A percentile compares a stretch with the other conserved stretches of the same genome.
These are phyloP conservation scores for Sugiyamaella pinicola DNA, from an alignment of 1,139 yeast genomes.

Conservation along the genomic window DNA sequence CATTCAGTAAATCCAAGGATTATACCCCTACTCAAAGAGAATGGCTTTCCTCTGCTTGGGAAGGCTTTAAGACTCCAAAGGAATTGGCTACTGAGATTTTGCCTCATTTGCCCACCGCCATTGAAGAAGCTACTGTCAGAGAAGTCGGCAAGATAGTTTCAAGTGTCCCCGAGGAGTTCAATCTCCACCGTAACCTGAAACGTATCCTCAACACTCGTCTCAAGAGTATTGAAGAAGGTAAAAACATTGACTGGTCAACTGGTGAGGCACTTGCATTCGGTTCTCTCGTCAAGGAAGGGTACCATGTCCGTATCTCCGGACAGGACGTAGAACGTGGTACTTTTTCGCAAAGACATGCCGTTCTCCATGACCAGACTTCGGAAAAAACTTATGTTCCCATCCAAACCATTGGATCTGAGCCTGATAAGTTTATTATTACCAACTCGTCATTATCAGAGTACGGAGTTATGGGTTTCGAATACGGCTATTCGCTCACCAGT, in stretches of 20 bases:
- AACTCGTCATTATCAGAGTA: constrained; percentile 98
- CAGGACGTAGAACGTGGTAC: constrained; percentile 99
- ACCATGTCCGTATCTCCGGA: constrained; percentile 96
- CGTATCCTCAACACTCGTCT: constrained; percentile 87
- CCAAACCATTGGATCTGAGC: constrained; percentile 73
- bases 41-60: constrained; percentile 99
- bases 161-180: constrained; percentile 82
- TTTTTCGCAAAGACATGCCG: constrained; percentile 99
- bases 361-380: constrained; percentile 90
- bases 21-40: constrained; percentile 91
- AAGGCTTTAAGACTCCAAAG: constrained; percentile 96
- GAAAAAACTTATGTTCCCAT: constrained; percentile 85
- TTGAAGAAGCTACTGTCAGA: constrained; percentile 69
- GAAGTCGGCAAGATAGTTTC: constrained; percentile 78
- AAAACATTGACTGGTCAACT: constrained; percentile 98
- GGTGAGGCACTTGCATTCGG: constrained; percentile 99
- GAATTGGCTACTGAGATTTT: constrained; percentile 94
- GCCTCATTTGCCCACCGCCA: constrained; percentile 96
- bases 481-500: constrained; percentile 95
- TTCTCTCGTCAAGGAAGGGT: constrained; percentile 87
- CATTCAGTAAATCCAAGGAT: constrained; percentile 83
- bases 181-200: constrained; percentile 92
- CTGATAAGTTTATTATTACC: constrained; percentile 84
- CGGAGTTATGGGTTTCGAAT: constrained; percentile 99
- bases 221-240: constrained; percentile 85